Conservation (phyloP, 2,329 filamentous ascomycete genomes). For the Cyclaneusma minus region DNA sequence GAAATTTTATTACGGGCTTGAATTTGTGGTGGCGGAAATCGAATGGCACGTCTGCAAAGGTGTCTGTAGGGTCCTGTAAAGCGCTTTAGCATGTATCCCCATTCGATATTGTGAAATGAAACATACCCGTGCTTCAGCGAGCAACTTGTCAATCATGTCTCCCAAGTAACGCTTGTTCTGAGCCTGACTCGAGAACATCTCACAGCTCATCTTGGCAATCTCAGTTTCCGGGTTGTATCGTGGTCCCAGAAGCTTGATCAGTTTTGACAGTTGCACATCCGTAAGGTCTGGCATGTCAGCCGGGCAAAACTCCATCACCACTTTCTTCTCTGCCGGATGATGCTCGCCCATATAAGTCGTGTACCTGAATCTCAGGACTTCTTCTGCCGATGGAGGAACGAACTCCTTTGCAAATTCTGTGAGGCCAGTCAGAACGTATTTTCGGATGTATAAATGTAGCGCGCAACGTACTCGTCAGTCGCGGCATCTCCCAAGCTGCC, state of each 20-base stretch:
- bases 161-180: constrained; percentile 95
- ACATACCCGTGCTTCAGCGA: constrained; percentile 55
- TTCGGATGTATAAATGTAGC: constrained; percentile 1
- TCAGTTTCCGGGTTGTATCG: constrained; percentile 79
- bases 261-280: constrained; percentile 54
- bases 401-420: constrained; percentile 76
- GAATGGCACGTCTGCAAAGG: constrained; percentile 77
- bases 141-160: constrained; percentile 57
- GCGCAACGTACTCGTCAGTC: constrained; percentile 61
- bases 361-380: constrained; percentile 85
- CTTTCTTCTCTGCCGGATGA: constrained; percentile 84
- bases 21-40: constrained; percentile 73
- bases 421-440: too few species aligned
- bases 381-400: constrained; percentile 45
- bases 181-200: constrained; percentile 73
- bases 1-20: constrained; percentile 56
- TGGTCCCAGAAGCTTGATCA: constrained; percentile 72
- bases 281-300: constrained; percentile 54
- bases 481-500: constrained; percentile 89
- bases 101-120: neutral
- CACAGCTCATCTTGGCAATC: constrained; percentile 77
- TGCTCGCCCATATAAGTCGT: constrained; percentile 91
- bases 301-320: constrained; percentile 79
- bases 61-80: constrained; percentile 52
- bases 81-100: constrained; percentile 6